phyloP scores from a whole-genome alignment of 306 rosid species.

The Aeschynomene evenia region DNA sequence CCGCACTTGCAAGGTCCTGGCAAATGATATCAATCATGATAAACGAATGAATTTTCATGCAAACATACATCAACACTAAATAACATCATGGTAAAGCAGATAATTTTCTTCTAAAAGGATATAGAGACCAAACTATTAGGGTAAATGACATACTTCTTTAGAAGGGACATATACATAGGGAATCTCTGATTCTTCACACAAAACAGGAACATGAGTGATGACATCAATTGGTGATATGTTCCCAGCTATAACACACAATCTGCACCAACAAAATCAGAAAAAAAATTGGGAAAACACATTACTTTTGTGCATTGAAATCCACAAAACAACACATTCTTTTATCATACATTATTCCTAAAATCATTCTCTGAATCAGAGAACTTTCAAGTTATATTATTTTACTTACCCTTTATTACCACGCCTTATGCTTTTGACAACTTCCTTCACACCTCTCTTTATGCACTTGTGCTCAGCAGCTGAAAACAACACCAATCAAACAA shows the following conservation, averaged over 20 bases:
- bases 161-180: constrained; percentile 76
- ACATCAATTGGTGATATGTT: constrained; percentile 95
- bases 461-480: constrained; percentile 87
- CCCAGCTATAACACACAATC: constrained; percentile 89
- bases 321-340: background rate
- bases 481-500: constrained; percentile 3
- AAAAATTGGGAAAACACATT: background rate
- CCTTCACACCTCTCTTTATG: constrained; percentile 94
- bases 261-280: constrained; percentile 35
- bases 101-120: too few species aligned
- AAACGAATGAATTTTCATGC: background rate
- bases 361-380: background rate
- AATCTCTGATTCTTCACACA: constrained; percentile 85
- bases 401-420: constrained; percentile 89
- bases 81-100: background rate
- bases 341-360: background rate
- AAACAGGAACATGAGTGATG: constrained; percentile 83
- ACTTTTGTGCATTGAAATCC: background rate
- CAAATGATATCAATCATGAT: background rate
- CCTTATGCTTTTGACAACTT: constrained; percentile 87
- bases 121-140: background rate
- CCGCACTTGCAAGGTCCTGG: constrained; percentile 95
- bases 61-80: background rate
- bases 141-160: constrained; percentile 66
- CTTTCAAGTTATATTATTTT: constrained; percentile 3